Base-by-base conservation (phyloP, 2,329 filamentous ascomycete genomes). In the Sporothrix phasma region DNA sequence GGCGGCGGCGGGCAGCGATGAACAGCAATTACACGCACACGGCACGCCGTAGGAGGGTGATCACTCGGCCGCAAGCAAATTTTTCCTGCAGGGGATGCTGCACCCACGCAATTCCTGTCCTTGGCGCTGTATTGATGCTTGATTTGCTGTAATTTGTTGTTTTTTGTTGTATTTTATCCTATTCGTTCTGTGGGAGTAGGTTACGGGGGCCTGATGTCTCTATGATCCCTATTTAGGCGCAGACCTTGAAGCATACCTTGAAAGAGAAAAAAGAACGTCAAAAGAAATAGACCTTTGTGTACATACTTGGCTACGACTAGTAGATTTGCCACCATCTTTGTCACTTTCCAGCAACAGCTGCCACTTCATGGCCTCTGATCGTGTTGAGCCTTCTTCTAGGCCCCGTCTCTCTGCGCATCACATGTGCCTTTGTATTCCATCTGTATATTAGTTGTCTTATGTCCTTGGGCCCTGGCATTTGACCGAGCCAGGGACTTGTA, bases 11-110 rank as follows among this genome's bases (percentile, higher is more conserved):
- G 43, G 47, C 3, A 31, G 46, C 46, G 67, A 68, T 8, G 65
- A 66, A 31, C 64, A 58, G 64, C 62, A 63, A 39, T 56, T 58
- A 37, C 45, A 64, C 37, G 49, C 56, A 19, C 65, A 64, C 61
- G 54, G 65, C 61, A 66, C 67, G 37, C 66, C 67, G 51, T 69
- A 67, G 64, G 60, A 60, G 19, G 60, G 64, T n/a, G 64, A 67
- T 11, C n/a, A 19, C n/a, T 19, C 26, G 5, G 58, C 47, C 17
- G 43, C 41, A 39, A 49, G 39, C 29, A 26, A 39, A 11, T 56
- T 62, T 15, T 60, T 41, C 5, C 45, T 62, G 43, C 58, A 41
- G 53, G 31, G 37, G 6, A 24, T 59, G 17, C 58, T 62, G 19
- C 62, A 65, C 19, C 64, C 59, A 13, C 62, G 66, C 46, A 64